Evolutionary conservation across 257 asterid species (phyloP), one percentile per base, ranked within the genome.

Genomic region (Forsythia suspensa): DNA sequence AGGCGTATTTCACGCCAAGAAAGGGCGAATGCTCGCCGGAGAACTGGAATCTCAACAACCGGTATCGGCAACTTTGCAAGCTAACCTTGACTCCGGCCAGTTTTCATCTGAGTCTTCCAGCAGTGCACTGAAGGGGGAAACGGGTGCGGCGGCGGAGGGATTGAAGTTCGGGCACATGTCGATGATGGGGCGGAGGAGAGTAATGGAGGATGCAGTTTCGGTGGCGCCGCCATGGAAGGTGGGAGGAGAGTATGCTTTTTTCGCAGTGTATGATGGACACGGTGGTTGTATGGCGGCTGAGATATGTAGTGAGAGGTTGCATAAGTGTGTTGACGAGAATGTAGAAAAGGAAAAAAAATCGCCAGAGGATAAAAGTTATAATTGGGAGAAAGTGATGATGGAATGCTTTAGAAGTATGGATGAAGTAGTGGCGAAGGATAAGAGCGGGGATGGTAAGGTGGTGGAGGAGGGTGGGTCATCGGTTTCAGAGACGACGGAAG

Each of bases 181-280:
- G 1, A 72, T 89, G 76, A 77, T 92, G 18, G 97, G 97, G 2
- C 80, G 95, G 41, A 79, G 86, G 74, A 87, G 95, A n/a, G 84
- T 24, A 24, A 85, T 91, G 94, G 95, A 86, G 85, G 97, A 92
- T 21, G 80, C 86, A 0, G 21, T 90, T 18, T 85, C 79, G 0
- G 85, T 75, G 43, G 84, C 77, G 9, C 87, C 89, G 9, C 79
- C 81, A 1, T 80, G 55, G 15, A n/a, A 77, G 70, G 9, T 74
- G 6, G 80, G 75, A 2, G 86, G 87, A 38, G 84, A 84, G 36
- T 92, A 87, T 70, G 44, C 37, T 0, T 90, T 87, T n/a, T 88
- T 90, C 5, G 92, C 91, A 0, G 92, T 65, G 3, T 91, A 90
- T 51, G 94, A 89, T 21, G 91, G 95, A 4, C 89, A 89, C 65